Evolutionary conservation across 768 basidiomycete genomes (phyloP).

Genomic region (Termitomyces sp.): DNA sequence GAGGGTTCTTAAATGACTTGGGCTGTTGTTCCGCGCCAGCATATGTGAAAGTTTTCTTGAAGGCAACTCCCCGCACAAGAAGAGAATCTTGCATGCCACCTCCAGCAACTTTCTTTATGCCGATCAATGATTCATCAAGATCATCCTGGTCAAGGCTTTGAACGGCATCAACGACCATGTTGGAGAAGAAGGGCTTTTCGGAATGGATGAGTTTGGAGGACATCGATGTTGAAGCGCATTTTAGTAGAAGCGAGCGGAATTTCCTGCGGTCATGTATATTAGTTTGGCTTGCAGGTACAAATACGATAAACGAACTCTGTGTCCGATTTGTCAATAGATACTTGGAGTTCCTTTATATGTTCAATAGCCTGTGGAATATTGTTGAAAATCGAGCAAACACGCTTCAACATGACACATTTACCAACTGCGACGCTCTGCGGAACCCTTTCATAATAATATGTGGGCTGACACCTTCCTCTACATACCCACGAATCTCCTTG

Average conservation of each 20-base stretch:
- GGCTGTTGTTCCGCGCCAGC: constrained; percentile 99
- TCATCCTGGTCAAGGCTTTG: constrained; percentile 88
- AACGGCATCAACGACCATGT: constrained; percentile 98
- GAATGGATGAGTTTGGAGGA: constrained; percentile 99
- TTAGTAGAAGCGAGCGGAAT: constrained; percentile 90
- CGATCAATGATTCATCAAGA: constrained; percentile 92
- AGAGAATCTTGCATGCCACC: constrained; percentile 97
- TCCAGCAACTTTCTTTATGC: constrained; percentile 95
- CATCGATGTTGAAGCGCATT: constrained; percentile 99
- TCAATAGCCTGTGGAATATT: constrained; percentile 61
- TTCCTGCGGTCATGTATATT: constrained; percentile 46
- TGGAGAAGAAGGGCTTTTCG: constrained; percentile 97
- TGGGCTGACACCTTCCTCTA: constrained; percentile 96
- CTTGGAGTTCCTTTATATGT: constrained; percentile 84
- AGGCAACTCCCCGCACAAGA: constrained; percentile 86
- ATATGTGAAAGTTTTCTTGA: constrained; percentile 99
- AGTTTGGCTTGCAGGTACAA: constrained; percentile 10
- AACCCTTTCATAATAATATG: constrained; percentile 98
- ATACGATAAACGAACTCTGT: constrained; percentile 59
- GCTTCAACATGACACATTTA: constrained; percentile 30
- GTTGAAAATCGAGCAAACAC: background rate
- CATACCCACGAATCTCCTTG: constrained; percentile 85
- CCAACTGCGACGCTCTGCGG: constrained; percentile 80
- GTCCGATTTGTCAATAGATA: constrained; percentile 84
- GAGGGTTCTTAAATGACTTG: constrained; percentile 83